These are phyloP conservation scores for Neofusicoccum parvum DNA, from an alignment of 2,329 filamentous ascomycete species.

Conservation along the genomic window DNA sequence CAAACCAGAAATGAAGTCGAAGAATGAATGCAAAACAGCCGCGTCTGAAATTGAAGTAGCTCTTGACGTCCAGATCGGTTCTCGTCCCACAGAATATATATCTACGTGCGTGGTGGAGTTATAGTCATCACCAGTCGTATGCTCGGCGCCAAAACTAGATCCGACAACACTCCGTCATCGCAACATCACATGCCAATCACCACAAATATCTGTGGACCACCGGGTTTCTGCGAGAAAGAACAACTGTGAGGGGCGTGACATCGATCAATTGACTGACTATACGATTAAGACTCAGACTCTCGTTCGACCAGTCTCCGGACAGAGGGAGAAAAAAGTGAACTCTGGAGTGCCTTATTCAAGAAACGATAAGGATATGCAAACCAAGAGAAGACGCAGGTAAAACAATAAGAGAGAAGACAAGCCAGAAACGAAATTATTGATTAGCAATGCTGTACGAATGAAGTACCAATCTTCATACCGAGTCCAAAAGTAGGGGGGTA, in stretches of 20 bases:
- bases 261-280: too few relatives aligned
- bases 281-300: too few relatives aligned
- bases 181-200: background rate
- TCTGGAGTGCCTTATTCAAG: too few relatives aligned
- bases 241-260: too few relatives aligned
- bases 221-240: too few relatives aligned
- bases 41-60: too few relatives aligned
- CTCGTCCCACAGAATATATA: background rate
- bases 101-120: background rate
- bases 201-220: background rate
- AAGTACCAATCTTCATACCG: background rate
- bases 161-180: background rate
- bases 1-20: background rate
- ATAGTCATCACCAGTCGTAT: background rate
- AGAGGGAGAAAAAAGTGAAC: background rate
- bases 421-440: background rate
- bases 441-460: background rate
- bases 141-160: conserved; percentile 9
- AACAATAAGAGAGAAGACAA: background rate
- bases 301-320: background rate
- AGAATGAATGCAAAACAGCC: too few relatives aligned
- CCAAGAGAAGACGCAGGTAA: too few relatives aligned
- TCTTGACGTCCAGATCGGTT: too few relatives aligned
- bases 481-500: background rate
- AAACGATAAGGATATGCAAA: background rate